Conservation (phyloP, 2,329 filamentous ascomycete genomes). For the Microsporum canis region DNA sequence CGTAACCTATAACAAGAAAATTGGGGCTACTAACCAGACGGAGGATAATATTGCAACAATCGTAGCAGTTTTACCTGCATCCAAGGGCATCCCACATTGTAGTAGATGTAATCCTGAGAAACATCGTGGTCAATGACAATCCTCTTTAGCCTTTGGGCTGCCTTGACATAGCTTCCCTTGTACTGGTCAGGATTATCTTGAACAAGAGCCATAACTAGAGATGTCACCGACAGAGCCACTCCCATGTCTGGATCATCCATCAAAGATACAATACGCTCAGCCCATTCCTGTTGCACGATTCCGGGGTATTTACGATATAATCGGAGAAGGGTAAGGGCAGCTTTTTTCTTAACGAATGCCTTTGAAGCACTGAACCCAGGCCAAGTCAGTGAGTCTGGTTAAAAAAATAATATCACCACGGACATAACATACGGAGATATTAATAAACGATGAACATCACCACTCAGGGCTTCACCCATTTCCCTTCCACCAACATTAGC, state of each 20-base stretch:
- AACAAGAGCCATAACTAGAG: constrained; percentile 82
- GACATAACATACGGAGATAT: constrained; percentile 69
- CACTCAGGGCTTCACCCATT: constrained; percentile 88
- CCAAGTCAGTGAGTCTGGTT: background rate
- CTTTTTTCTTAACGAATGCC: constrained; percentile 98
- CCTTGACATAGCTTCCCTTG: constrained; percentile 87
- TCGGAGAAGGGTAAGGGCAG: constrained; percentile 80
- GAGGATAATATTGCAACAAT: constrained; percentile 89
- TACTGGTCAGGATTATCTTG: constrained; percentile 94
- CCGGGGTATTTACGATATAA: constrained; percentile 88
- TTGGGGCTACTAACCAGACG: constrained; percentile 54
- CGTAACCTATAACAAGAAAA: constrained; percentile 1
- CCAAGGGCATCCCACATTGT: constrained; percentile 99
- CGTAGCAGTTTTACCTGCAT: constrained; percentile 90
- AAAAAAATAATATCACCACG: background rate
- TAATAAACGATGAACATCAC: constrained; percentile 81
- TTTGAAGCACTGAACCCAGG: constrained; percentile 58
- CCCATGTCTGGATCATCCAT: constrained; percentile 96
- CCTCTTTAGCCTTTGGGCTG: constrained; percentile 75
- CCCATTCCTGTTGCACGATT: constrained; percentile 94
- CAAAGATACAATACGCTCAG: constrained; percentile 92
- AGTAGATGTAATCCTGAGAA: constrained; percentile 86
- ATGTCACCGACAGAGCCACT: constrained; percentile 89
- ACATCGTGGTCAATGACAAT: constrained; percentile 86
- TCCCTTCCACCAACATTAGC: constrained; percentile 94